Evolutionary conservation across 2,329 filamentous ascomycete genomes (phyloP).

Genomic region (Fusarium humuli): DNA sequence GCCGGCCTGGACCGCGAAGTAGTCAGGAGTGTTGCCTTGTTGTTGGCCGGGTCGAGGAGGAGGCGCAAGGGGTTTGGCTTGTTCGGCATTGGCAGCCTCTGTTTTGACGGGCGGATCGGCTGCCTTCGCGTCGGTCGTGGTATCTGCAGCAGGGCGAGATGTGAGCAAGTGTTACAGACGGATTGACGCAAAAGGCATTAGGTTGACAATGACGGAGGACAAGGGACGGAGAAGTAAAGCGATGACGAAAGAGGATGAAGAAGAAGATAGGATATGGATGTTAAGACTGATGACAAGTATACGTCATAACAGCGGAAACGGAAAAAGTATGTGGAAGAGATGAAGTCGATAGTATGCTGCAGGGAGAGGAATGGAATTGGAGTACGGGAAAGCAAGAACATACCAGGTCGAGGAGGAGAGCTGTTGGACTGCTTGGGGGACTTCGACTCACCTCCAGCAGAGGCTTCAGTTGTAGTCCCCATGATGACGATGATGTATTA

Average conservation of each 20-base stretch:
- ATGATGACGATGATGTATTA: constrained; percentile 63
- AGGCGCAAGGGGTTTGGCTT: constrained; percentile 74
- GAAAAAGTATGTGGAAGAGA: not conserved
- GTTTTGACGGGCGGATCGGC: constrained; percentile 59
- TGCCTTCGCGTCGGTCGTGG: constrained; percentile 59
- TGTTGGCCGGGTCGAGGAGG: constrained; percentile 73
- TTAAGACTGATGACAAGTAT: constrained; percentile 40
- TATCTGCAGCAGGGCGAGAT: constrained; percentile 50
- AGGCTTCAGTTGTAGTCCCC: constrained; percentile 56
- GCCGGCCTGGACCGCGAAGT: constrained; percentile 70
- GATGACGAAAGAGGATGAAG: constrained; percentile 34
- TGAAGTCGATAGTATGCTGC: constrained; percentile 4
- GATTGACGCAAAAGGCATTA: constrained; percentile 25
- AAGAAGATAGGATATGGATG: constrained; percentile 21
- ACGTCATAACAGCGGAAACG: constrained; percentile 42
- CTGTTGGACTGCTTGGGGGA: constrained; percentile 61
- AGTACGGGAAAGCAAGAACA: constrained; percentile 39
- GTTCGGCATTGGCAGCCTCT: constrained; percentile 67
- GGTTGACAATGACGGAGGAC: constrained; percentile 33
- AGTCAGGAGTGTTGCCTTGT: constrained; percentile 69
- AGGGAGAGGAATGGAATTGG: constrained; percentile 10
- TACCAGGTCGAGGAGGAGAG: constrained; percentile 59
- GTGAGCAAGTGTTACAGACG: constrained; percentile 38
- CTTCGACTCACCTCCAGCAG: constrained; percentile 58
- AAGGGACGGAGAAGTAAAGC: constrained; percentile 27